Percentiles rank a stretch among this genome's conserved stretches.
phyloP scores from a whole-genome alignment of 179 eudicot species.

The Silene vulgaris region DNA sequence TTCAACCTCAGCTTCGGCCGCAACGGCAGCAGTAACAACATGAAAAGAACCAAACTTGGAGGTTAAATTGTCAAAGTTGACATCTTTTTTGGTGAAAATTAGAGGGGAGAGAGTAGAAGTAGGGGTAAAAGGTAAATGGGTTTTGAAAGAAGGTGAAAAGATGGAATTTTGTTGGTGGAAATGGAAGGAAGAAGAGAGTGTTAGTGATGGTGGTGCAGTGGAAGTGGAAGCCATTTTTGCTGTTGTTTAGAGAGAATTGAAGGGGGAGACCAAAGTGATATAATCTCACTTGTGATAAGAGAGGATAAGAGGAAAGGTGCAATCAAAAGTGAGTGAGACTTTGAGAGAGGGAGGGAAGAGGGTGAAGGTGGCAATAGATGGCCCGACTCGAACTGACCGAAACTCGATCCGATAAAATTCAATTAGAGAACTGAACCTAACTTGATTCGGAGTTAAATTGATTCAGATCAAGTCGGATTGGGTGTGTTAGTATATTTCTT shows the following conservation, averaged over 20 bases:
- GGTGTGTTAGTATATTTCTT: too few relatives aligned
- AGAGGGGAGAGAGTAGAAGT: slow-evolving; percentile 35
- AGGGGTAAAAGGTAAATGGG: slow-evolving; percentile 27
- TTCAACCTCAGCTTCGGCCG: slow-evolving; percentile 45
- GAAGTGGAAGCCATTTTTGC: slow-evolving; percentile 29
- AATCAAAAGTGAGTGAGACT: too few relatives aligned
- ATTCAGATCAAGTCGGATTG: too few relatives aligned
- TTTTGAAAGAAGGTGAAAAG: slow-evolving; percentile 25
- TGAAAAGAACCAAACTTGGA: slow-evolving; percentile 25
- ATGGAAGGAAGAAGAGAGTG: slow-evolving; percentile 29
- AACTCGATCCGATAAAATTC: too few relatives aligned
- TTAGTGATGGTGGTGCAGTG: slow-evolving; percentile 28
- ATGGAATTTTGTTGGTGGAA: slow-evolving; percentile 27
- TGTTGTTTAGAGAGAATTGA: neutral
- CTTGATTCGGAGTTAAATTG: too few relatives aligned
- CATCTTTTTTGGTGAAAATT: slow-evolving; percentile 29
- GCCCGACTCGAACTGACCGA: too few relatives aligned
- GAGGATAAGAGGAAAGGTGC: neutral
- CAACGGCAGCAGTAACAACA: slow-evolving; percentile 43
- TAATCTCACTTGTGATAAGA: neutral
- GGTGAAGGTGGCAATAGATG: too few relatives aligned
- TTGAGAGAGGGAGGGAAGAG: too few relatives aligned
- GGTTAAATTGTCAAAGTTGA: slow-evolving; percentile 23
- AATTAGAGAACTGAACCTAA: too few relatives aligned
- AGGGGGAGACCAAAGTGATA: neutral